Evolutionary conservation across 768 basidiomycete genomes (phyloP), one percentile per base, ranked within the genome.

Genomic region (Saitozyma sp.): DNA sequence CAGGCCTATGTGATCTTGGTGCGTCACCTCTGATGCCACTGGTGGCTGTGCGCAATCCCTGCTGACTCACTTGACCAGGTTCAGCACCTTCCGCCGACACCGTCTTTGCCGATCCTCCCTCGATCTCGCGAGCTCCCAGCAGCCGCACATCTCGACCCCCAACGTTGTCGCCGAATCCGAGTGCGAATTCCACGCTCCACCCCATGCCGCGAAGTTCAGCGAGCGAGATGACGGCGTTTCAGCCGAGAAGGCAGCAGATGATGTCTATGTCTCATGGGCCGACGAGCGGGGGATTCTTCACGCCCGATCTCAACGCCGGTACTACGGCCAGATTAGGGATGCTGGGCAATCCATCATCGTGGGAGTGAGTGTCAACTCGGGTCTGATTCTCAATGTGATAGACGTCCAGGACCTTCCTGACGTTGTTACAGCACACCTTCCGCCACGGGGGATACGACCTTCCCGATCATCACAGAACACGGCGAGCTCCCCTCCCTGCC

Each of bases 1-100:
- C 65, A 9, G 76, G 73, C 1, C 56, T 79, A 40, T 79, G 76
- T 54, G 76, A 77, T 62, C 62, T 74, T 10, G 78, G 78, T 79
- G n/a, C 67, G 74, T 46, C 11, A 8, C 20, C 16, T 46, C 46
- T 8, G 6, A 49, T 49, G 29, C 2, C 59, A 59, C 20, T 40
- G 14, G 29, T 5, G 29, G 2, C 29, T 51, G 50, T 46, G 10
- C 53, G 11, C 41, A 37, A n/a, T 52, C 55, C 20, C 29, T 63
- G 42, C 59, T 65, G 20, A 65, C 10, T 40, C 8, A 9, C 13
- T 29, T 5, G 29, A 29, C 13, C 40, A 68, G 63, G 66, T 49
- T 42, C 68, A 9, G 62, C 74, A 38, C 69, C 69, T 2, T 11
- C 61, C 6, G 8, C 54, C 6, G 71, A 76, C 40, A 11, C 29